Base-by-base conservation (phyloP, 305 asterid species). In the Stenogyne calaminthoides region DNA sequence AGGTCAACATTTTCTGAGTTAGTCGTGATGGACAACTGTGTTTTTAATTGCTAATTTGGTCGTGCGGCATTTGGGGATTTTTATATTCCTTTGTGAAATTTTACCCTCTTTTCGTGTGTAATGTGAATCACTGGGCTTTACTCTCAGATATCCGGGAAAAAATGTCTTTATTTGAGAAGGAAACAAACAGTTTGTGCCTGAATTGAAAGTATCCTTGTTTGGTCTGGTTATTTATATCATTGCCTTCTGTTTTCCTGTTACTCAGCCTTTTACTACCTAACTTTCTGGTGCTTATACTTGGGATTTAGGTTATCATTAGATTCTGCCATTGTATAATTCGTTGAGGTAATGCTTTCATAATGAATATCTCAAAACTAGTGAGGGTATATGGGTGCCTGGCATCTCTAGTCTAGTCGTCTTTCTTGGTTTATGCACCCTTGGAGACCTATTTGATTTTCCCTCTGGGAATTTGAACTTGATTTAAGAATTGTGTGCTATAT, bases 1-100 rank as follows among this genome's bases (percentile, higher is more conserved):
- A 85, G 96, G 97, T 89, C 77, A 61, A 8, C 64, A 64, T 51
- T 70, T 63, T 42, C 12, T 29, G 49, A 25, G 69, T 73, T 61
- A 36, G 37, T n/a, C 6, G 18, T 39, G 58, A 22, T 36, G 79
- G 54, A 20, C 20, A 27, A 27, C 36, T 36, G 7, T 74, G 16
- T 25, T 54, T 40, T 68, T 19, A 15, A 32, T 75, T 70, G 72
- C 61, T 49, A 44, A 51, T 56, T 58, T 47, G 46, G 36, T 67
- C 22, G 39, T 37, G 16, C 57, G 67, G 36, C 62, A 54, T 60
- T 65, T 54, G 9, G 15, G 58, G 67, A 49, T 19, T 36, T 22
- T 22, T 61, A 16, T 39, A 3, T 7, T 66, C 52, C 46, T 15
- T 25, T 49, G 15, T 16, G 16, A 25, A 49, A 46, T n/a, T 36